phyloP scores from a whole-genome alignment of 2,329 filamentous ascomycete species.

The Pleoardoris graminearum region DNA sequence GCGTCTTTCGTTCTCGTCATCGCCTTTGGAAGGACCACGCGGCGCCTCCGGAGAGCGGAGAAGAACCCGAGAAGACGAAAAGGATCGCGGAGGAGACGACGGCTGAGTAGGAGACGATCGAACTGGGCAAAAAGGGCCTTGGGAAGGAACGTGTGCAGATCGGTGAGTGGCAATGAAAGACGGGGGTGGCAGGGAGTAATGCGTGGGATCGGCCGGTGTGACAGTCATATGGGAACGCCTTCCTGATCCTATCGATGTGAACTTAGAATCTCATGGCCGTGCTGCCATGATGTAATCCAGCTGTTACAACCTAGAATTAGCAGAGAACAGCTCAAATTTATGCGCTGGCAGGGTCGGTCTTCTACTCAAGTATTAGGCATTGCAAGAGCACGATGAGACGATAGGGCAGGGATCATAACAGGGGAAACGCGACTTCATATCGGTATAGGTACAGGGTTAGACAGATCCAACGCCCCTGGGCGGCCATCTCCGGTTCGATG shows the following conservation, averaged over 20 bases:
- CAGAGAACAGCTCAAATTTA: too few relatives aligned
- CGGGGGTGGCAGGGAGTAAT: not conserved
- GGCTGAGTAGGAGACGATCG: constrained; percentile 11
- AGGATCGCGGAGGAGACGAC: constrained; percentile 11
- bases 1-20: constrained; percentile 12
- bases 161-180: constrained; percentile 3
- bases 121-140: constrained; percentile 10
- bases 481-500: constrained; percentile 5
- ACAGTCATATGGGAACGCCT: too few relatives aligned
- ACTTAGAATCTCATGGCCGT: too few relatives aligned
- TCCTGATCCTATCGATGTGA: too few relatives aligned
- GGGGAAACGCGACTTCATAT: constrained; percentile 7
- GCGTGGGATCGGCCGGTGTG: too few relatives aligned
- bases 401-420: constrained; percentile 2
- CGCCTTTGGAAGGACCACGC: constrained; percentile 9
- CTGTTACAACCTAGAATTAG: too few relatives aligned
- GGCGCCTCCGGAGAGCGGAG: constrained; percentile 10
- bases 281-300: too few relatives aligned
- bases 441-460: constrained; percentile 6
- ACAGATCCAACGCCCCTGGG: not conserved
- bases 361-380: too few relatives aligned
- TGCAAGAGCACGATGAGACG: too few relatives aligned
- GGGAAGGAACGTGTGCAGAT: constrained; percentile 15
- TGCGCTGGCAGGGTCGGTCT: too few relatives aligned
- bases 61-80: constrained; percentile 13